A percentile compares a stretch with the other conserved stretches of the same genome.
Conservation (phyloP, 2,329 filamentous ascomycete species). For the Xylariales sp. region DNA sequence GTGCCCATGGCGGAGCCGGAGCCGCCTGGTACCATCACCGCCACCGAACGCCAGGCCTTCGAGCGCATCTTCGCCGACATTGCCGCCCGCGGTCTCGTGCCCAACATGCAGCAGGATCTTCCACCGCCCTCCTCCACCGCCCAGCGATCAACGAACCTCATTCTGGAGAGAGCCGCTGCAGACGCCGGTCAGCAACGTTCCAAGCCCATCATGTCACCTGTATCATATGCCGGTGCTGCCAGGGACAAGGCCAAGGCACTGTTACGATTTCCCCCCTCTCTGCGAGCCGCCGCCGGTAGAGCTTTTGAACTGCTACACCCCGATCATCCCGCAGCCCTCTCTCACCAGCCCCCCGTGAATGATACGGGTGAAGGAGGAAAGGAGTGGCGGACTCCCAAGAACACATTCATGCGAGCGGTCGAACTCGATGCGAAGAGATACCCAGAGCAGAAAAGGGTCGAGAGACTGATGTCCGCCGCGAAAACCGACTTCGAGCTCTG, state of each 20-base stretch:
- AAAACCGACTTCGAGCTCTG: slow-evolving; percentile 61
- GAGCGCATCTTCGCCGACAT: slow-evolving; percentile 57
- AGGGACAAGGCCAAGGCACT: slow-evolving; percentile 30
- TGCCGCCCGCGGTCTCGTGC: slow-evolving; percentile 31
- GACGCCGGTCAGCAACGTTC: slow-evolving; percentile 17
- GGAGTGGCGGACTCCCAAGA: slow-evolving; percentile 18
- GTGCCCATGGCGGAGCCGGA: slow-evolving; percentile 20
- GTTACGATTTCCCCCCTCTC: slow-evolving; percentile 34
- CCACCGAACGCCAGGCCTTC: slow-evolving; percentile 44
- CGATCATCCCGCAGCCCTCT: slow-evolving; percentile 6
- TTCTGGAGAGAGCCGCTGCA: slow-evolving; percentile 23
- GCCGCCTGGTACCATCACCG: slow-evolving; percentile 47
- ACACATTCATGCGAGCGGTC: slow-evolving; percentile 18
- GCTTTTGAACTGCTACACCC: slow-evolving; percentile 31
- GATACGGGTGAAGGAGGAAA: slow-evolving; percentile 8
- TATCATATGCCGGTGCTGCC: slow-evolving; percentile 17
- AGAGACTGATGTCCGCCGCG: slow-evolving; percentile 48
- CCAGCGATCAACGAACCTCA: slow-evolving; percentile 21
- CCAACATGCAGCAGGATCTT: slow-evolving; percentile 11
- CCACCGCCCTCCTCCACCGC: slow-evolving; percentile 9
- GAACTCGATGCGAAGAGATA: slow-evolving; percentile 36
- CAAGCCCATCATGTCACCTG: slow-evolving; percentile 15
- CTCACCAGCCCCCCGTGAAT: neutral
- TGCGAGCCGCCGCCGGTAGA: slow-evolving; percentile 33
- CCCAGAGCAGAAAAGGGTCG: slow-evolving; percentile 48